These are phyloP conservation scores for Tremella mesenterica DNA, from an alignment of 768 basidiomycete genomes.

Conservation along the genomic window DNA sequence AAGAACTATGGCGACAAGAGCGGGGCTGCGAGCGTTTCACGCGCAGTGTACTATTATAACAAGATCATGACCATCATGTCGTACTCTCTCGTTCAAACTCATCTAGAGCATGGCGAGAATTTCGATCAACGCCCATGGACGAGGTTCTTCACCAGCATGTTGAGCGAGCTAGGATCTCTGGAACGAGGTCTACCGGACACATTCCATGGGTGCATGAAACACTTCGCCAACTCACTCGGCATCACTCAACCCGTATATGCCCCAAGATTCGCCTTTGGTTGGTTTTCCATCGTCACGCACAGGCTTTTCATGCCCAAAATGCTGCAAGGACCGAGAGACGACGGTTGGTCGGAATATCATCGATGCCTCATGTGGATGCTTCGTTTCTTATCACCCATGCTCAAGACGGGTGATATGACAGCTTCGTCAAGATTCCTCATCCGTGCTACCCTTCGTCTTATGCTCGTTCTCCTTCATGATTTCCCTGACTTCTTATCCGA, in stretches of 20 bases:
- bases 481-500: constrained; percentile 97
- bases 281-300: constrained; percentile 94
- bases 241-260: constrained; percentile 93
- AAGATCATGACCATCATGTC: constrained; percentile 97
- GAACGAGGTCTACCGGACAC: constrained; percentile 76
- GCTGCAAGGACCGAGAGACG: constrained; percentile 74
- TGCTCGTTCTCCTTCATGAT: constrained; percentile 92
- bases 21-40: constrained; percentile 83
- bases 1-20: constrained; percentile 95
- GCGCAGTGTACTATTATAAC: constrained; percentile 90
- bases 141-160: constrained; percentile 91
- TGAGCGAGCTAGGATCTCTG: constrained; percentile 82
- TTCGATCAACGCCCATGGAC: constrained; percentile 99
- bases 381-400: constrained; percentile 86
- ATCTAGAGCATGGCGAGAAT: constrained; percentile 80
- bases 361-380: constrained; percentile 85
- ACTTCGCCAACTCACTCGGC: constrained; percentile 88
- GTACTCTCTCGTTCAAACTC: constrained; percentile 83
- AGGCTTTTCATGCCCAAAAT: constrained; percentile 95
- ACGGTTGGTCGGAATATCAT: constrained; percentile 96
- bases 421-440: constrained; percentile 77
- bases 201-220: constrained; percentile 66
- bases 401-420: constrained; percentile 65
- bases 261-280: constrained; percentile 96
- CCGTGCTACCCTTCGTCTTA: constrained; percentile 76